Base-by-base conservation (phyloP, 495 filamentous ascomycete genomes). In the Talaromyces thailandensis region DNA sequence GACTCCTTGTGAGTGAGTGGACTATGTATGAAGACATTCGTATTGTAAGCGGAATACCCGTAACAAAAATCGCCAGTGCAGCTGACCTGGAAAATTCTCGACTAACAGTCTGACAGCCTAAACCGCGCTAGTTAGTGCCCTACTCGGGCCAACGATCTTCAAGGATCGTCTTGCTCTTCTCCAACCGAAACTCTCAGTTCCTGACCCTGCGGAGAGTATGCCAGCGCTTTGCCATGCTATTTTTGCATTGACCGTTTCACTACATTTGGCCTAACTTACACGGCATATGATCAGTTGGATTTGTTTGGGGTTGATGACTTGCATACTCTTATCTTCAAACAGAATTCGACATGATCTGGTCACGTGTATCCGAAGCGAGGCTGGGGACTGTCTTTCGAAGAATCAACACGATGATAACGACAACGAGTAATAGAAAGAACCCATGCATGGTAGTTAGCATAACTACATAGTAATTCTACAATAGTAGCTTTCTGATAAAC, bases 31-130 rank as follows among this genome's bases (percentile, higher is more conserved):
- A 29, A 3, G 28, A 29, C 3, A 1, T 14, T 4, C 35, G 35
- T 40, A 40, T 40, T 40, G 35, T 40, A 40, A 40, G 35, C 35
- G 35, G 14, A 40, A 40, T 40, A 40, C 35, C 31, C 35, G 3
- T 40, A 40, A 12, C 9, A 35, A 29, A 6, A 29, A 29, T 6
- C 28, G 35, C 4, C n/a, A 8, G 50, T 14, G 51, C 51, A 55
- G 51, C 51, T 55, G 51, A 55, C 51, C 51, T 55, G 51, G 23
- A 55, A 55, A 55, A 55, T 26, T 55, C 51, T 28, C 43, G 43
- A 48, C 43, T 48, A 48, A 18, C 43, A 48, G 43, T 18, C 43
- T 48, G 21, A 18, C 43, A 48, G 43, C 43, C 43, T 9, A 48
- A 48, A 48, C 43, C 8, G 43, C 43, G 43, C 43, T 48, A 48